Evolutionary conservation across 2,329 filamentous ascomycete genomes (phyloP), one percentile per base, ranked within the genome.

Genomic region (Neurospora crassa): DNA sequence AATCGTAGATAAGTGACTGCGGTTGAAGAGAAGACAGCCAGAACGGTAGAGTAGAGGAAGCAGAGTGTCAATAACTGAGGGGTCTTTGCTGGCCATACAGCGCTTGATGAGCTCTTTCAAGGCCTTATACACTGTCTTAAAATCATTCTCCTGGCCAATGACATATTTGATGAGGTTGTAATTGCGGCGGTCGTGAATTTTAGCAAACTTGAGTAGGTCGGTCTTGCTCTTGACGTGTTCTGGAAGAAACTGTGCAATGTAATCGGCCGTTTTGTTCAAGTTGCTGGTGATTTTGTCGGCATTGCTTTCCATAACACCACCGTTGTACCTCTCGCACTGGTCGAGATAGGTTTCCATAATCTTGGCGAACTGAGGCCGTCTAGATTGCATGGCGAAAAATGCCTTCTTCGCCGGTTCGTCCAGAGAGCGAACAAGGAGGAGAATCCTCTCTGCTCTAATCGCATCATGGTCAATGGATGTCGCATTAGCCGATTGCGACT

Each of bases 91-190:
- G 70, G 88, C 86, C 75, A 94, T 91, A 43, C 96, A 86, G 71
- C 94, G 90, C 81, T 94, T 96, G 63, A 90, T 88, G 45, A 98
- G 84, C 82, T 99, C 96, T 81, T 93, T 96, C 76, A 97, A 92
- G 1, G 95, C 94, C 76, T 94, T 93, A 74, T 91, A 89, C 67
- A 97, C 93, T 47, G 93, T 97, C 77, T 93, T 91, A 80, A 97
- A 98, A 78, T 99, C 96, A 76, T 92, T 94, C 74, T 95, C 91
- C 3, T 92, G 89, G 40, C 90, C 91, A 79, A 94, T 93, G 70
- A 93, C 90, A 79, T 94, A 97, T 71, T 92, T 90, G 75, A 97
- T 89, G 29, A 99, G 88, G 77, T 96, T 92, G 80, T 97, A 98
- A 76, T 89, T 92, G 71, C 96, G 90, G 69, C 95, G 91, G 79